Evolutionary conservation across 139 green algal species (phyloP).

Genomic region (Chlamydomonas incerta): DNA sequence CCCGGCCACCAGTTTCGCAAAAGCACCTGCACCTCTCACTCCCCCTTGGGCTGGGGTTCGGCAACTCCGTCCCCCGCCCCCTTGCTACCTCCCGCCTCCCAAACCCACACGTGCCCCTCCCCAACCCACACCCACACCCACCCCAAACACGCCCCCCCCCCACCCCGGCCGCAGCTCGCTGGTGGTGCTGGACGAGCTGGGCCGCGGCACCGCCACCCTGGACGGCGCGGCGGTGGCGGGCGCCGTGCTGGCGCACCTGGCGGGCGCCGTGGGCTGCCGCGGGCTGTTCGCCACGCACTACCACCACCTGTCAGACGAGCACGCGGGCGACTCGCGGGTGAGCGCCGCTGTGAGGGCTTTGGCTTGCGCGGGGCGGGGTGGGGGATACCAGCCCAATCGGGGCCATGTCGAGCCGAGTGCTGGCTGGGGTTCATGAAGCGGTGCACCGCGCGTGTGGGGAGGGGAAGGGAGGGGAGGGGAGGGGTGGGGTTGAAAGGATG

Average conservation of each 20-base stretch:
- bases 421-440: neutral
- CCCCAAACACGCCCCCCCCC: neutral
- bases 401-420: neutral
- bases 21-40: too few relatives aligned
- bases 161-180: slow-evolving; percentile 68
- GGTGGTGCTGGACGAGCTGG: slow-evolving; percentile 97
- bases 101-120: too few relatives aligned
- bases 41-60: too few relatives aligned
- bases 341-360: neutral
- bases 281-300: slow-evolving; percentile 99
- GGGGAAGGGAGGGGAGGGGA: too few relatives aligned
- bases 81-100: too few relatives aligned
- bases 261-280: slow-evolving; percentile 70
- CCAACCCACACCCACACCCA: too few relatives aligned
- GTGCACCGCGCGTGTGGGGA: too few relatives aligned
- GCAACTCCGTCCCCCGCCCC: too few relatives aligned
- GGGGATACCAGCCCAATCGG: too few relatives aligned
- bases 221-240: slow-evolving; percentile 96
- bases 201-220: slow-evolving; percentile 94
- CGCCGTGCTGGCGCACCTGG: slow-evolving; percentile 90
- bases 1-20: too few relatives aligned
- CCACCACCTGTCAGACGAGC: slow-evolving; percentile 85
- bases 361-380: neutral
- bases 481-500: too few relatives aligned
- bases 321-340: slow-evolving; percentile 61